phyloP scores from a whole-genome alignment of 2,329 filamentous ascomycete species.

The Zymoseptoria pseudotritici region DNA sequence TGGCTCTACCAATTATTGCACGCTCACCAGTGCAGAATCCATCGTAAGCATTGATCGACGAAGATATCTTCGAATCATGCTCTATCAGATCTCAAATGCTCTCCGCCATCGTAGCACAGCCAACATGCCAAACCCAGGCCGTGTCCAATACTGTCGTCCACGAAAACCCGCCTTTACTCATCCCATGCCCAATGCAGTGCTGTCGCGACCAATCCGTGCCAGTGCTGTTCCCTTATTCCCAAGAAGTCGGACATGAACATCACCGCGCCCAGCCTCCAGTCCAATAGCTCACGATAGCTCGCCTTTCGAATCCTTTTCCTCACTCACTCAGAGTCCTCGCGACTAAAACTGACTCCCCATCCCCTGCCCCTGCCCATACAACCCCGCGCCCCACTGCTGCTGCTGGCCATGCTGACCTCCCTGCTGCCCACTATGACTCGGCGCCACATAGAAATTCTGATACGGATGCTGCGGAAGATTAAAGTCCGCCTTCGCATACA shows the following conservation, averaged over 20 bases:
- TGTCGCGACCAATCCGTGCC: not conserved
- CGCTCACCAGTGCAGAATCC: too few relatives aligned
- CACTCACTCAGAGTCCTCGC: too few relatives aligned
- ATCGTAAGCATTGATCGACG: too few relatives aligned
- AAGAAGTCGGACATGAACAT: too few relatives aligned
- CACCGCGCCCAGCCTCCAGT: too few relatives aligned
- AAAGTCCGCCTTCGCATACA: slow-evolving; percentile 67
- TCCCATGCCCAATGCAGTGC: not conserved
- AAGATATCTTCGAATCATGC: too few relatives aligned
- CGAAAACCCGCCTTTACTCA: not conserved
- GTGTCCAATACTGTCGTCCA: not conserved
- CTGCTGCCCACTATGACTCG: not conserved
- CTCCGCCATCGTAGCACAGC: too few relatives aligned
- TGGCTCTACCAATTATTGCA: too few relatives aligned
- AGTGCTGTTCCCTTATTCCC: not conserved
- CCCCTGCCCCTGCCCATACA: not conserved
- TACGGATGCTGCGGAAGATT: slow-evolving; percentile 73
- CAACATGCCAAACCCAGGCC: too few relatives aligned
- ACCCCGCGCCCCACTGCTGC: not conserved
- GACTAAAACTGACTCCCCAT: not conserved
- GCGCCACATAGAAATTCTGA: slow-evolving; percentile 62
- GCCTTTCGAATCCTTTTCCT: too few relatives aligned
- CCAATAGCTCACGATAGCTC: too few relatives aligned
- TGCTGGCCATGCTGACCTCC: not conserved
- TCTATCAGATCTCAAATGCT: too few relatives aligned